Conservation (phyloP, 495 filamentous ascomycete species). For the Penicillium taxi region DNA sequence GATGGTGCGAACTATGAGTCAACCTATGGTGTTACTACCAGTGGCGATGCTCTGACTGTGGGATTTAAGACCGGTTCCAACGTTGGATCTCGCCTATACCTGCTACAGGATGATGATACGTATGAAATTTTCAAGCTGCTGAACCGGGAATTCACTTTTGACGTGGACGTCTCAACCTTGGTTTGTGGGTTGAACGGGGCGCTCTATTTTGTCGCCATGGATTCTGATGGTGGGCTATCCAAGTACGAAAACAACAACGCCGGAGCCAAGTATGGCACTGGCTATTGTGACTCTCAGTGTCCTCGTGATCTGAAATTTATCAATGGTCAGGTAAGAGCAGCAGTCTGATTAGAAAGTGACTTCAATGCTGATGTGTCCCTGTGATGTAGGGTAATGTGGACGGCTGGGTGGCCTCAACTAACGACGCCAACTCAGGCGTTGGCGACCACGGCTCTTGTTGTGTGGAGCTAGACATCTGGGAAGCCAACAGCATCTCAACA, state of each 20-base stretch:
- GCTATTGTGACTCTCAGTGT: constrained; percentile 72
- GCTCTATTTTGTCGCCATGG: constrained; percentile 61
- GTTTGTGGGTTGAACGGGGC: constrained; percentile 68
- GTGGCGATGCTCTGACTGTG: constrained; percentile 46
- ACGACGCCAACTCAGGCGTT: constrained; percentile 51
- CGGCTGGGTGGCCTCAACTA: constrained; percentile 50
- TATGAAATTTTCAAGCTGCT: constrained; percentile 55
- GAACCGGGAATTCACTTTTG: constrained; percentile 59
- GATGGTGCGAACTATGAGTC: constrained; percentile 56
- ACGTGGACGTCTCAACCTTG: constrained; percentile 56
- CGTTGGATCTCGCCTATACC: constrained; percentile 56
- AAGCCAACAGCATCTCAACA: constrained; percentile 55
- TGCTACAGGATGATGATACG: constrained; percentile 44
- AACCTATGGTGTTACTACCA: constrained; percentile 50
- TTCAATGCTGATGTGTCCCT: too few species aligned
- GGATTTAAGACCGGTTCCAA: constrained; percentile 45
- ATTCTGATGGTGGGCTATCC: constrained; percentile 50
- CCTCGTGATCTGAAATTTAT: constrained; percentile 60
- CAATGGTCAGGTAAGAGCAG: constrained; percentile 47
- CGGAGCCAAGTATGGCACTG: constrained; percentile 64
- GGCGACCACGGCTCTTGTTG: constrained; percentile 61
- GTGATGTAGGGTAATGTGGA: constrained; percentile 49
- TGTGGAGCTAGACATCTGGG: constrained; percentile 67
- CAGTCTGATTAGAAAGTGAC: neutral
- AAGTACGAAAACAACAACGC: too few species aligned